Evolutionary conservation across 352 stramenopile genomes (phyloP).

Genomic region (Globisporangium recalcitrans): DNA sequence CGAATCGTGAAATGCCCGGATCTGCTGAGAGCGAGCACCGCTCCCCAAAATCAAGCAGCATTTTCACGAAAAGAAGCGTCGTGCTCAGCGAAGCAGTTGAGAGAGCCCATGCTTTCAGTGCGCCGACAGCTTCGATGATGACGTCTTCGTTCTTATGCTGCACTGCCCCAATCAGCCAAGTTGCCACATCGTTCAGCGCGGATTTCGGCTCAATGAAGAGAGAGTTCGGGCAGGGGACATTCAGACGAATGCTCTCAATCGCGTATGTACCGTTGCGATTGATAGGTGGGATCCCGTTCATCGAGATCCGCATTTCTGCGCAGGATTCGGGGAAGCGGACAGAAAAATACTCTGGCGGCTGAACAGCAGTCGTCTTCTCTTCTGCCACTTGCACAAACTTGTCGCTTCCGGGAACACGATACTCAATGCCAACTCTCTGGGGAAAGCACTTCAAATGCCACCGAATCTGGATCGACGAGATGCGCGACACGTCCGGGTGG

Average conservation of each 20-base stretch:
- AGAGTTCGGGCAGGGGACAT: slow-evolving; percentile 45
- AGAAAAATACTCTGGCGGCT: slow-evolving; percentile 30
- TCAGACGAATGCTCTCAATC: slow-evolving; percentile 61
- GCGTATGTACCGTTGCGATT: slow-evolving; percentile 72
- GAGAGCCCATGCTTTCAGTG: slow-evolving; percentile 67
- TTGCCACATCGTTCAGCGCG: slow-evolving; percentile 50
- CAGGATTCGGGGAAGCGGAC: slow-evolving; percentile 37
- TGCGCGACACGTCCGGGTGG: slow-evolving; percentile 27
- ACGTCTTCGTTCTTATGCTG: slow-evolving; percentile 44
- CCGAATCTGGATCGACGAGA: slow-evolving; percentile 58
- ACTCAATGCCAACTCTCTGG: slow-evolving; percentile 52
- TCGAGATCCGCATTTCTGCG: slow-evolving; percentile 50
- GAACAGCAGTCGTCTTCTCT: slow-evolving; percentile 16
- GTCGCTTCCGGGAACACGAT: slow-evolving; percentile 29
- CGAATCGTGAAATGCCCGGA: slow-evolving; percentile 26
- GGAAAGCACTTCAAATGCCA: slow-evolving; percentile 72
- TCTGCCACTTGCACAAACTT: slow-evolving; percentile 40
- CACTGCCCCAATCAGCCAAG: slow-evolving; percentile 57
- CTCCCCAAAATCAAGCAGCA: slow-evolving; percentile 42
- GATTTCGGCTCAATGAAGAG: slow-evolving; percentile 59
- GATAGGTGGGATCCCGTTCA: slow-evolving; percentile 49
- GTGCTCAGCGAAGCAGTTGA: slow-evolving; percentile 70
- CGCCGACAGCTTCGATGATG: slow-evolving; percentile 53
- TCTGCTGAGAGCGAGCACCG: slow-evolving; percentile 13
- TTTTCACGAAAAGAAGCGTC: slow-evolving; percentile 64